phyloP scores from a whole-genome alignment of 176 grass and related monocot species.

The Urochloa ruziziensis region DNA sequence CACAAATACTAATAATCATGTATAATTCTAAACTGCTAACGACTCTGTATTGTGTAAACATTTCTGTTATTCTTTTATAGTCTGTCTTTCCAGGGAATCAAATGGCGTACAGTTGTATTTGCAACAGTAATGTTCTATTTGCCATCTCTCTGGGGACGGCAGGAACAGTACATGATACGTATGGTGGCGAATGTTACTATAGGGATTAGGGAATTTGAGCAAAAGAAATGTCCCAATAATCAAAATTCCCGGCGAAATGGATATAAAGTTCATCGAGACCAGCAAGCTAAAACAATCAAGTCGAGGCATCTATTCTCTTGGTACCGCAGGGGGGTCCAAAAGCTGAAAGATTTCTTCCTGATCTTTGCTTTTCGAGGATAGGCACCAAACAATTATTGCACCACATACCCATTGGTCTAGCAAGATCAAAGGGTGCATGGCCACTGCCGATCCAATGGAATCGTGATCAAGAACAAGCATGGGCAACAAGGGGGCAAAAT shows the following conservation, averaged over 20 bases:
- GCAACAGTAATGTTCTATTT: conserved; percentile 15
- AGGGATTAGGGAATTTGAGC: conserved; percentile 17
- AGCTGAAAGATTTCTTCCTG: conserved; percentile 41
- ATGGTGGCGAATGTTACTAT: conserved; percentile 36
- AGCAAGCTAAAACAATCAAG: conserved; percentile 47
- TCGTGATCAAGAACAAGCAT: conserved; percentile 35
- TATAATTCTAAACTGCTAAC: background rate
- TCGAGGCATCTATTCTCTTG: conserved; percentile 50
- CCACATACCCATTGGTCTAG: conserved; percentile 7
- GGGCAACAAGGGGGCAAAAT: background rate
- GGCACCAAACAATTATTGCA: conserved; percentile 43
- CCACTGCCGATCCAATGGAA: conserved; percentile 10
- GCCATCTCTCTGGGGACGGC: conserved; percentile 18
- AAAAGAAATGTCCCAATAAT: background rate
- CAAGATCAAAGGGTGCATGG: conserved; percentile 13
- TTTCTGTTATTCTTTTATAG: conserved; percentile 23
- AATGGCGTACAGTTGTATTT: conserved; percentile 36
- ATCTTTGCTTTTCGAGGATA: conserved; percentile 48
- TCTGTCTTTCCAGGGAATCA: conserved; percentile 14
- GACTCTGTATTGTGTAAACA: background rate
- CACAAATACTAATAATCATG: background rate
- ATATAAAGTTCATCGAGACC: conserved; percentile 37
- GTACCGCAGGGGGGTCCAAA: conserved; percentile 49
- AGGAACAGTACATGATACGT: conserved; percentile 36
- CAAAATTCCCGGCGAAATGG: background rate